Percentiles rank a stretch among this genome's conserved stretches.
Evolutionary conservation across 73 alveolate genomes (phyloP).

Genomic region (Paraurostyla sp.): DNA sequence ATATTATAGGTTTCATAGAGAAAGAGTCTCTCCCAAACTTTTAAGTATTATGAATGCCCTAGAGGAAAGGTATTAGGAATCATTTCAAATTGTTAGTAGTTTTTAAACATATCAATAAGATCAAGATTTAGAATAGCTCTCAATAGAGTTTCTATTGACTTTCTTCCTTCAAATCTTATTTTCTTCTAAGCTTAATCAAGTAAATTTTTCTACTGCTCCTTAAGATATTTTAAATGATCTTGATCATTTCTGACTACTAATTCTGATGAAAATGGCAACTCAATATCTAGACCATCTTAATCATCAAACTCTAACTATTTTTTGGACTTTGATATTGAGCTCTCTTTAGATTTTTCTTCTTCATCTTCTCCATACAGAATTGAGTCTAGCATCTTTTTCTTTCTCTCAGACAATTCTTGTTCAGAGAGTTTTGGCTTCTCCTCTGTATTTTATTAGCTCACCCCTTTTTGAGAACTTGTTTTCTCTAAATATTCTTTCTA

Average conservation of each 20-base stretch:
- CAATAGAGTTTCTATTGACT: neutral
- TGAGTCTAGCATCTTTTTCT: neutral
- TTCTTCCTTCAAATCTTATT: neutral
- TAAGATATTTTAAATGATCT: neutral
- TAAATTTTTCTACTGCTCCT: neutral
- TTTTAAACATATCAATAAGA: constrained; percentile 27
- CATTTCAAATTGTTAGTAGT: neutral
- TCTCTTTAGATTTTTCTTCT: neutral
- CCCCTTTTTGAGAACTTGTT: too few species aligned
- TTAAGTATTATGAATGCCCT: constrained; percentile 24
- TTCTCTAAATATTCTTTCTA: too few species aligned
- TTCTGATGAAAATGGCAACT: neutral
- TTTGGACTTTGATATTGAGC: neutral
- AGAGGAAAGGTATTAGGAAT: constrained; percentile 8
- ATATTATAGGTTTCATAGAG: constrained; percentile 48
- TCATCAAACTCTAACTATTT: neutral
- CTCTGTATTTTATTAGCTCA: too few species aligned
- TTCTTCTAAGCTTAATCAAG: neutral
- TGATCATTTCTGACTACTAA: neutral
- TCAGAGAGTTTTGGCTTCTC: too few species aligned
- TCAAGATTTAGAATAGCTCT: constrained; percentile 47
- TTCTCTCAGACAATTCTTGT: neutral
- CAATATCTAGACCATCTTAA: neutral
- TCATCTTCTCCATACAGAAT: neutral
- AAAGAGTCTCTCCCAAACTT: constrained; percentile 55